A percentile compares a stretch with the other conserved stretches of the same genome.
These are phyloP conservation scores for Xylaria scruposa DNA, from an alignment of 495 filamentous ascomycete genomes.

Conservation along the genomic window DNA sequence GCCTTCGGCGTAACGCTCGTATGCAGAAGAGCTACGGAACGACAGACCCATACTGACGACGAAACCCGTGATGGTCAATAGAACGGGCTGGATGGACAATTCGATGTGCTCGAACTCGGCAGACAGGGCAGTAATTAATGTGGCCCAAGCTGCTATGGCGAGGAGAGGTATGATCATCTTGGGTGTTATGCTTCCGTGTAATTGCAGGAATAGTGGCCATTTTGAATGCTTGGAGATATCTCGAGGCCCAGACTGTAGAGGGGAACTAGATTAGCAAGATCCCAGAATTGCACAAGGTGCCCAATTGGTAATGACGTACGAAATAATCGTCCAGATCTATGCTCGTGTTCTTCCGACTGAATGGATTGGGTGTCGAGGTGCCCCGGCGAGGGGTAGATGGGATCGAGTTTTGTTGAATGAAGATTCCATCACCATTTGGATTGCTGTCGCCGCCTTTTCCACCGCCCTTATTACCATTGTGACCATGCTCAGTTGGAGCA, in stretches of 20 bases:
- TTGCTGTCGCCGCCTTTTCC: constrained; percentile 13
- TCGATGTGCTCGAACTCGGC: constrained; percentile 58
- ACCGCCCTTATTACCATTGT: constrained; percentile 9
- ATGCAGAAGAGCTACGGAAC: constrained; percentile 84
- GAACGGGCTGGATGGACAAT: constrained; percentile 68
- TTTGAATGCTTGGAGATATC: constrained; percentile 79
- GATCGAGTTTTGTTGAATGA: constrained; percentile 36
- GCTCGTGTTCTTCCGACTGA: constrained; percentile 52
- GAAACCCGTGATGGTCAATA: constrained; percentile 88
- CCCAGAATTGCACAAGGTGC: background rate
- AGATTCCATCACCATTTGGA: constrained; percentile 27
- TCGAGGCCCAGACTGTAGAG: constrained; percentile 62
- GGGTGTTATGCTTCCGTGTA: constrained; percentile 82
- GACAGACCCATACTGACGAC: constrained; percentile 84
- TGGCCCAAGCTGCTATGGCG: constrained; percentile 72
- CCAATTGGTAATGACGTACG: constrained; percentile 41
- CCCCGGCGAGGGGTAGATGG: constrained; percentile 40
- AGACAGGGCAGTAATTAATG: constrained; percentile 68
- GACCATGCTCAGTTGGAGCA: constrained; percentile 4
- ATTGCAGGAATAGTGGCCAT: constrained; percentile 78
- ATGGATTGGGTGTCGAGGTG: constrained; percentile 50
- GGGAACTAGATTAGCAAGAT: constrained; percentile 2
- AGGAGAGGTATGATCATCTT: constrained; percentile 79
- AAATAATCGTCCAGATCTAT: constrained; percentile 62
- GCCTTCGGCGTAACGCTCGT: constrained; percentile 81